phyloP scores from a whole-genome alignment of 495 filamentous ascomycete genomes.

The Daldinia decipiens region DNA sequence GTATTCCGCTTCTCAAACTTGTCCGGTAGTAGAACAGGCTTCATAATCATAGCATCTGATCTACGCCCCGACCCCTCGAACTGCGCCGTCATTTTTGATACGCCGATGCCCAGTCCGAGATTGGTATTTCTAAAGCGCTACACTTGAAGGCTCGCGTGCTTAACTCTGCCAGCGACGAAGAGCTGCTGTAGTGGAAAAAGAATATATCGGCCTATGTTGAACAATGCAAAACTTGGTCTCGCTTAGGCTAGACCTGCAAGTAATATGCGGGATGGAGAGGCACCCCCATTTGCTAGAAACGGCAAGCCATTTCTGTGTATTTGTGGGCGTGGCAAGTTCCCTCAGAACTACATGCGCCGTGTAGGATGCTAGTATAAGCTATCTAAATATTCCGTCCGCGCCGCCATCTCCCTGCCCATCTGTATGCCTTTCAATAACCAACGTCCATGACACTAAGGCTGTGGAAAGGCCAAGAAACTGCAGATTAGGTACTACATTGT shows the following conservation, averaged over 20 bases:
- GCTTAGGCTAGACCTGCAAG: not conserved
- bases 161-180: not conserved
- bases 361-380: slow-evolving; percentile 41
- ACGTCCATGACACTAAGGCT: not conserved
- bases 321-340: slow-evolving; percentile 49
- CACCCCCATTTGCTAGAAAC: not conserved
- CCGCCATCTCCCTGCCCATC: slow-evolving; percentile 49
- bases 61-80: not conserved
- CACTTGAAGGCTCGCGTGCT: not conserved
- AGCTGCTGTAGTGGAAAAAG: not conserved
- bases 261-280: too few species aligned
- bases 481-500: not conserved
- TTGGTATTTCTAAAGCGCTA: not conserved
- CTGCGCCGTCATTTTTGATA: not conserved
- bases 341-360: slow-evolving; percentile 40
- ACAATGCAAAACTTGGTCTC: not conserved
- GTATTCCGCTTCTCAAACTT: not conserved
- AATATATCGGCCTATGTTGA: not conserved
- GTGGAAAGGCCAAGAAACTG: not conserved
- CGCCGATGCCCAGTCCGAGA: not conserved
- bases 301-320: slow-evolving; percentile 40
- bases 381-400: slow-evolving; percentile 44
- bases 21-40: not conserved
- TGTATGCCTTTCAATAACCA: slow-evolving; percentile 47
- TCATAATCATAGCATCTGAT: not conserved